These are phyloP conservation scores for Lecanosticta acicola DNA, from an alignment of 2,329 filamentous ascomycete species.

Conservation along the genomic window DNA sequence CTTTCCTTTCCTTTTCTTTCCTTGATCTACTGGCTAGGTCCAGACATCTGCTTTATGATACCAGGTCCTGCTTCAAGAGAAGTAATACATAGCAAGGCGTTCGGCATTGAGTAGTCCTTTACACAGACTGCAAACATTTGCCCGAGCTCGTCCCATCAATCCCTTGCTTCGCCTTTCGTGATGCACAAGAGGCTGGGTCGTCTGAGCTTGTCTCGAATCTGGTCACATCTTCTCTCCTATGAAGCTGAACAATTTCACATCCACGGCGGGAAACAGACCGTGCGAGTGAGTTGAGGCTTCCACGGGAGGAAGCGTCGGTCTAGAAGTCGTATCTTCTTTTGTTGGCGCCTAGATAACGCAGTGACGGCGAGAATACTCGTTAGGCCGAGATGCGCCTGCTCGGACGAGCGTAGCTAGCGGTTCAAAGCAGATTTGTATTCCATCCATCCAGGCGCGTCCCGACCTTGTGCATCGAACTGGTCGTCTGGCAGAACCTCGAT, in stretches of 20 bases:
- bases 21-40: not conserved
- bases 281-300: too few relatives aligned
- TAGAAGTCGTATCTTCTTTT: not conserved
- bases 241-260: too few relatives aligned
- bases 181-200: too few relatives aligned
- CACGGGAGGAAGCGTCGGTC: too few relatives aligned
- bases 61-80: not conserved
- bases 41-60: slow-evolving; percentile 5
- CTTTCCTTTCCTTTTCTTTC: not conserved
- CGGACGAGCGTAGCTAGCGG: not conserved
- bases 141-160: too few relatives aligned
- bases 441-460: slow-evolving; percentile 49
- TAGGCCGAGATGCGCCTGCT: not conserved
- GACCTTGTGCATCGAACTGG: slow-evolving; percentile 44
- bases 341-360: not conserved
- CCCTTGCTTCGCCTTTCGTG: too few relatives aligned
- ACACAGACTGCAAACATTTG: too few relatives aligned
- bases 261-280: too few relatives aligned
- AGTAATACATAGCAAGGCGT: too few relatives aligned
- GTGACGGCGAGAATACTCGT: not conserved
- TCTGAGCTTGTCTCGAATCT: too few relatives aligned
- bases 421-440: slow-evolving; percentile 19
- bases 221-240: too few relatives aligned
- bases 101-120: too few relatives aligned
- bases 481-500: slow-evolving; percentile 52